These are phyloP conservation scores for Corymbia citriodora DNA, from an alignment of 441 rosid species.

Conservation along the genomic window DNA sequence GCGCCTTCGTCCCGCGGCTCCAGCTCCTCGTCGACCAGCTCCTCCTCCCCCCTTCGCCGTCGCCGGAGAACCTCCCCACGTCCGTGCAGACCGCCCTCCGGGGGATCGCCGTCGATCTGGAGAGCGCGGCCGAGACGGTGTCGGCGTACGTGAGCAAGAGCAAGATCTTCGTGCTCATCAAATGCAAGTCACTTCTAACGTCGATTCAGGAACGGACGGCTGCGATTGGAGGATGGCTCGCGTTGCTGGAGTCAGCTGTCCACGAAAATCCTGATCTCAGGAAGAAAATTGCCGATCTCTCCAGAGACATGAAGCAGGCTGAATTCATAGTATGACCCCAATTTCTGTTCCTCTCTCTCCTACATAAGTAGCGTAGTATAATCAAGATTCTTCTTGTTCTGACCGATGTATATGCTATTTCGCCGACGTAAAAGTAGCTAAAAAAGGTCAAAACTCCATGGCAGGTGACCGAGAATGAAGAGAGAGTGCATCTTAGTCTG, in stretches of 20 bases:
- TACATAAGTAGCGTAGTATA: not conserved
- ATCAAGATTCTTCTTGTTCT: not conserved
- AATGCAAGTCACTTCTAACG: conserved; percentile 14
- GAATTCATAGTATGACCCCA: conserved; percentile 8
- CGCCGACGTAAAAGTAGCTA: not conserved
- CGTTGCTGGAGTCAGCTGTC: conserved; percentile 20
- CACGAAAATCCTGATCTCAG: conserved; percentile 20
- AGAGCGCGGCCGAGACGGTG: conserved; percentile 11
- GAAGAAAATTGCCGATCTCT: conserved; percentile 24
- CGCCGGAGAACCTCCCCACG: not conserved
- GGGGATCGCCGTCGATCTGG: conserved; percentile 6
- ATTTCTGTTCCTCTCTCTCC: not conserved
- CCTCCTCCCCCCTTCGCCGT: conserved; percentile 18
- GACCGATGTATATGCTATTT: not conserved
- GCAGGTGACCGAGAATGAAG: conserved; percentile 35
- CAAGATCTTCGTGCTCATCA: conserved; percentile 30
- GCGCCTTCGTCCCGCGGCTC: not conserved
- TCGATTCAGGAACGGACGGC: conserved; percentile 15
- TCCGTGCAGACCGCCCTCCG: not conserved
- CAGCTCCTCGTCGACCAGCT: conserved; percentile 11
- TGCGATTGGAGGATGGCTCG: conserved; percentile 26
- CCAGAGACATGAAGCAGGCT: conserved; percentile 29
- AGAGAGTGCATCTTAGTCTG: conserved; percentile 22
- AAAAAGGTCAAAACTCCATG: not conserved
- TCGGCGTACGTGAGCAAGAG: conserved; percentile 14